Evolutionary conservation across 129 eudicot genomes (phyloP), one percentile per base, ranked within the genome.

Genomic region (Lactuca sativa): DNA sequence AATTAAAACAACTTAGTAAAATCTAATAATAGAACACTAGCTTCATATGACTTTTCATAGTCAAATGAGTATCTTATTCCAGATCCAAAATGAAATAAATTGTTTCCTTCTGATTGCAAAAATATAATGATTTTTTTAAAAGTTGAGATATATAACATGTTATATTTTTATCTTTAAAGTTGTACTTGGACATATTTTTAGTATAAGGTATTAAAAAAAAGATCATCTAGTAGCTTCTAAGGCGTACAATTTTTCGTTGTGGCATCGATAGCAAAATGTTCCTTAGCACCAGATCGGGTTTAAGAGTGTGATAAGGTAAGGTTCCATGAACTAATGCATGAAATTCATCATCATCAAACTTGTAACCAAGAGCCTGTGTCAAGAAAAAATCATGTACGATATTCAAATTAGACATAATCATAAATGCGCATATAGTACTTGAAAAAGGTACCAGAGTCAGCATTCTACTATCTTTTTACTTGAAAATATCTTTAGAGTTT

Each of bases 251-350:
- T 78, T 93, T 93, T 44, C 88, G 69, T 30, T 93, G 98, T 13
- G 98, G 98, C 86, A 85, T 85, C 13, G 98, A 89, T 5, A 89
- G 81, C 34, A 93, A 81, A 77, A 93, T 90, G 64, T 83, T 86
- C 53, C 98, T 88, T 62, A 93, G 87, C 55, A 89, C 68, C 44
- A 82, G 82, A 74, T 93, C 98, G 3, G 96, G 96, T 82, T 85
- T 93, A 37, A 93, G 88, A 61, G 74, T 62, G 63, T 86, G 84
- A 57, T 86, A 93, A 4, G 96, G 98, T 70, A 93, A 77, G 76
- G 76, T 86, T 71, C 98, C 98, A 74, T 93, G 98, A 41, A 85
- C 98, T 67, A 56, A 73, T 56, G 84, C 92, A 81, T 89, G 98
- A 47, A 81, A 93, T 55, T 75, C 90, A 44, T 93, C 92, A 13